Evolutionary conservation across 805 yeast genomes (phyloP), one percentile per base, ranked within the genome.

Genomic region (Phaffomyces thermotolerans): DNA sequence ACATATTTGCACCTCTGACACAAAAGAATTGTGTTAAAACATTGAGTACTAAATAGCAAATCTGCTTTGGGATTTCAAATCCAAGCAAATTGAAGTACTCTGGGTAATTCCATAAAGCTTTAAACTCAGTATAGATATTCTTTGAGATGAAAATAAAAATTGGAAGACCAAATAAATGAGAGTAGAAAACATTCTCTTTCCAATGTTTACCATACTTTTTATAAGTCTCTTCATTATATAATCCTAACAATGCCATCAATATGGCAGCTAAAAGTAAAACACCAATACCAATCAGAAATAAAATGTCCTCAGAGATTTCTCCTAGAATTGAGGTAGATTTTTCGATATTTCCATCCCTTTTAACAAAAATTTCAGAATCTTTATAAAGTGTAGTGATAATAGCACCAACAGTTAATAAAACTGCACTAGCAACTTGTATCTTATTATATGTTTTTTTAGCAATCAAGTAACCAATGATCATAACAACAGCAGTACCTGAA

Each of bases 111-210:
- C 53, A 51, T 32, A 62, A 31, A 2, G 47, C 53, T 41, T 30
- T 43, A 46, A 64, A 67, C 48, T 72, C 69, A 3, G 44, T 43
- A 6, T 34, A 14, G 9, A 73, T 60, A 4, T 63, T 52, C 8
- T 57, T 56, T 3, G 54, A 47, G 29, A 75, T 59, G 3, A 73
- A 50, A 1, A 67, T 17, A 46, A 81, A 76, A 10, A 79, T 54
- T 0, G 85, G 82, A 10, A 83, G 51, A 0, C 78, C 75, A 34
- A 77, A 63, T 6, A 74, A 54, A 53, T 80, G 85, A 14, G 75
- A 68, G 59, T 76, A 81, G 53, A 84, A 83, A 37, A 84, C 57
- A 31, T 73, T 69, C 51, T 83, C 89, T 43, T 72, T 65, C 90
- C 90, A 83, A 41, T 73, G 72, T 43, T 68, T 68, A 6, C 84